phyloP scores from a whole-genome alignment of 768 basidiomycete species.

The Trametes cingulata region DNA sequence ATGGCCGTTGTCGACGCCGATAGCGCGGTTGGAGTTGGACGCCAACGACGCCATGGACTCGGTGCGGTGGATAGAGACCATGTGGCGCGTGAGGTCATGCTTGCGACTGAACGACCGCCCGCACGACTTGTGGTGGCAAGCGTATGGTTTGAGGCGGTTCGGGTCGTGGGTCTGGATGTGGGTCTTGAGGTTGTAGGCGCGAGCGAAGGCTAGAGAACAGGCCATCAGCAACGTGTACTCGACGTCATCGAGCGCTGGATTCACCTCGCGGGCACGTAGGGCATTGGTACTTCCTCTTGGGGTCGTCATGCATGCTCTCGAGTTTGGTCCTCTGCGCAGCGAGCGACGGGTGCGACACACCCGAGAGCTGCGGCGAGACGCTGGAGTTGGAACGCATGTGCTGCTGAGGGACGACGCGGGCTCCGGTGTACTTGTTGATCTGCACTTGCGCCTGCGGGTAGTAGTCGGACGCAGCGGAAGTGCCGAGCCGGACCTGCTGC shows the following conservation, averaged over 20 bases:
- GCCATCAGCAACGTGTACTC: slow-evolving; percentile 2
- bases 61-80: slow-evolving; percentile 82
- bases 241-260: not conserved
- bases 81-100: slow-evolving; percentile 90
- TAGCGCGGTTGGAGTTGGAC: slow-evolving; percentile 45
- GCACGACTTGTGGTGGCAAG: slow-evolving; percentile 83
- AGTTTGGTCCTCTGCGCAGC: slow-evolving; percentile 28
- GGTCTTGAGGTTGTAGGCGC: slow-evolving; percentile 94
- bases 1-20: slow-evolving; percentile 66
- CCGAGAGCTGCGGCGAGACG: slow-evolving; percentile 52
- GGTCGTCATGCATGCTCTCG: slow-evolving; percentile 55
- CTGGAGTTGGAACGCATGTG: slow-evolving; percentile 58
- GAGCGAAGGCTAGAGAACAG: slow-evolving; percentile 71
- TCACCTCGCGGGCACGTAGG: slow-evolving; percentile 71
- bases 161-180: slow-evolving; percentile 96
- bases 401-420: slow-evolving; percentile 26
- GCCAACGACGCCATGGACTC: slow-evolving; percentile 48
- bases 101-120: slow-evolving; percentile 92
- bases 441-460: slow-evolving; percentile 34
- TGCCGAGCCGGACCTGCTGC: slow-evolving; percentile 47
- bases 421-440: slow-evolving; percentile 24
- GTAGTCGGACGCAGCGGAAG: slow-evolving; percentile 51
- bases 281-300: slow-evolving; percentile 81
- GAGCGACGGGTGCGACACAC: slow-evolving; percentile 33
- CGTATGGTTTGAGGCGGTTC: slow-evolving; percentile 83